phyloP scores from a whole-genome alignment of 805 yeast species.

The Pichia occidentalis region DNA sequence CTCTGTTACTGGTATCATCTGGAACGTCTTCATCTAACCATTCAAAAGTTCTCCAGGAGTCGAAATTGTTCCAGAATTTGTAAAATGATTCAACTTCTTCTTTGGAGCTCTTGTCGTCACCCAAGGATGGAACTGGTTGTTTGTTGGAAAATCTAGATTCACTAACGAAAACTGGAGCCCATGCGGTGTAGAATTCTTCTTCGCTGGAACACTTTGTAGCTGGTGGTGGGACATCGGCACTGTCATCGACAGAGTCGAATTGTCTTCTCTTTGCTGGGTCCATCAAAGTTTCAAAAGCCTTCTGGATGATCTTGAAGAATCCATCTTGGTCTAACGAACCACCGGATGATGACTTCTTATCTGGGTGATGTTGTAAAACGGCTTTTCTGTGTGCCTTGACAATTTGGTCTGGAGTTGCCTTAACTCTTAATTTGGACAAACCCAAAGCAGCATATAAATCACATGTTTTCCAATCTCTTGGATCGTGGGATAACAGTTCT shows the following conservation, averaged over 20 bases:
- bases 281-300: conserved; percentile 84
- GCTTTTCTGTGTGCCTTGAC: conserved; percentile 96
- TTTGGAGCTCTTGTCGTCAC: conserved; percentile 60
- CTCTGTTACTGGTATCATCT: conserved; percentile 98
- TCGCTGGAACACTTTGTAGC: conserved; percentile 33
- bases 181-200: conserved; percentile 76
- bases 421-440: conserved; percentile 81
- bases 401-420: conserved; percentile 87
- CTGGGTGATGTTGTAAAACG: conserved; percentile 96
- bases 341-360: conserved; percentile 89
- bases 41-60: conserved; percentile 98
- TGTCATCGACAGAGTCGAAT: conserved; percentile 90
- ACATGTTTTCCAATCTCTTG: conserved; percentile 96
- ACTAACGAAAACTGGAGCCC: conserved; percentile 86
- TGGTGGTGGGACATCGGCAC: conserved; percentile 82
- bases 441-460: conserved; percentile 97
- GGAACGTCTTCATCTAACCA: conserved; percentile 98
- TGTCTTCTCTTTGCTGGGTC: conserved; percentile 86
- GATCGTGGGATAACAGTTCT: conserved; percentile 78
- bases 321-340: conserved; percentile 81
- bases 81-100: conserved; percentile 83
- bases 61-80: conserved; percentile 87
- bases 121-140: conserved; percentile 82
- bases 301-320: conserved; percentile 95
- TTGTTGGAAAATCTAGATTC: conserved; percentile 91